These are phyloP conservation scores for Fomitopsis serialis DNA, from an alignment of 768 basidiomycete species.

Conservation along the genomic window DNA sequence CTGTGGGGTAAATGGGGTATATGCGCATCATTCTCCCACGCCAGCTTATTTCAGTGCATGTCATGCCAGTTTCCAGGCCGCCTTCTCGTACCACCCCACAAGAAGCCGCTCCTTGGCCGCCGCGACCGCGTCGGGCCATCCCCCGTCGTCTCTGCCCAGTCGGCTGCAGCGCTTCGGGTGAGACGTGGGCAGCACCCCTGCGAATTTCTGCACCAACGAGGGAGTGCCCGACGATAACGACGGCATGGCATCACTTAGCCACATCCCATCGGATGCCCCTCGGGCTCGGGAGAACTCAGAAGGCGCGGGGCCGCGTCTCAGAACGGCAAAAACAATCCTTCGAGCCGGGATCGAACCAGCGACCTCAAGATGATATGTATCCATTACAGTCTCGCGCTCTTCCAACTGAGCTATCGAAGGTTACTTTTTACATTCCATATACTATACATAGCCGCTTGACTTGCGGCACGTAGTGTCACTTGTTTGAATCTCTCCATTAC, in stretches of 20 bases:
- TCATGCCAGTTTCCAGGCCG: neutral
- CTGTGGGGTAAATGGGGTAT: slow-evolving; percentile 3
- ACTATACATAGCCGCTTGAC: too few species aligned
- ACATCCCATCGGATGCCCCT: too few species aligned
- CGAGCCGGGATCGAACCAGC: slow-evolving; percentile 19
- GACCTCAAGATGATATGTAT: slow-evolving; percentile 11
- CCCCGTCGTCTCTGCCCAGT: too few species aligned
- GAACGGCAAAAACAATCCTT: slow-evolving; percentile 3
- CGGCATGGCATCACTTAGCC: too few species aligned
- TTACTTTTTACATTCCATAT: too few species aligned
- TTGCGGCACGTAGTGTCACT: too few species aligned
- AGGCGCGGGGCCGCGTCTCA: neutral
- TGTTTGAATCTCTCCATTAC: too few species aligned
- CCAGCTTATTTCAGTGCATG: neutral
- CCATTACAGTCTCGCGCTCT: slow-evolving; percentile 44
- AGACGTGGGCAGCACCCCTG: neutral
- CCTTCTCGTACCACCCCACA: neutral
- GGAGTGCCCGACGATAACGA: too few species aligned
- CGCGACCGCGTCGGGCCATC: too few species aligned
- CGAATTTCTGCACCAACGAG: too few species aligned
- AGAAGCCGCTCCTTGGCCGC: too few species aligned
- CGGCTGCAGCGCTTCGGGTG: neutral
- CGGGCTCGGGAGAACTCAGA: neutral
- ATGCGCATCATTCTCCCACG: neutral
- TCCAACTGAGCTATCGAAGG: slow-evolving; percentile 43